Conservation (phyloP, 2,329 filamentous ascomycete genomes). For the Orbilia oligospora region DNA sequence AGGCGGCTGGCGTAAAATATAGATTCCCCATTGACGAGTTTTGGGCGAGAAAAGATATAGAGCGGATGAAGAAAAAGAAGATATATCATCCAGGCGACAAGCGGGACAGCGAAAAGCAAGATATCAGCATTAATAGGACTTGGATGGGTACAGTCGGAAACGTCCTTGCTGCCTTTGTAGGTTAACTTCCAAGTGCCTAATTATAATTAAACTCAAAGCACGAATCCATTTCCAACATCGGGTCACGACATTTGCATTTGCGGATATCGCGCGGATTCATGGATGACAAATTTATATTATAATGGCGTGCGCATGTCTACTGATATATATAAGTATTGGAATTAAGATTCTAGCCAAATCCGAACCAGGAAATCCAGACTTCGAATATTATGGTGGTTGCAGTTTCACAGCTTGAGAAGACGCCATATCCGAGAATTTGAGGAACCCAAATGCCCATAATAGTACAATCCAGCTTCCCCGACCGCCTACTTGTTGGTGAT, state of each 20-base stretch:
- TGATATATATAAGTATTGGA: too few relatives aligned
- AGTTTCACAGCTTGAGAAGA: background rate
- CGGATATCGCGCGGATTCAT: too few relatives aligned
- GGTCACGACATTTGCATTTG: too few relatives aligned
- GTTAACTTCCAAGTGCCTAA: slow-evolving; percentile 12
- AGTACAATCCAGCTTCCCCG: slow-evolving; percentile 5
- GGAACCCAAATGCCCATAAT: background rate
- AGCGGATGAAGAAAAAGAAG: slow-evolving; percentile 11
- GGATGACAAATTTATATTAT: too few relatives aligned
- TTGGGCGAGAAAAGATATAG: slow-evolving; percentile 43
- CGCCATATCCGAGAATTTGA: background rate
- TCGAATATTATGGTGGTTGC: background rate
- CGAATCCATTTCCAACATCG: too few relatives aligned
- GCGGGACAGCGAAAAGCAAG: background rate
- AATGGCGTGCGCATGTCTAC: too few relatives aligned
- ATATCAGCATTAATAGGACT: slow-evolving; percentile 1
- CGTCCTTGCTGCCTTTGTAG: slow-evolving; percentile 55
- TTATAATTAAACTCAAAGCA: too few relatives aligned
- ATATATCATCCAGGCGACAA: background rate
- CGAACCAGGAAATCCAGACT: background rate
- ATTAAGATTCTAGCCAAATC: background rate
- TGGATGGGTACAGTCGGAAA: slow-evolving; percentile 53
- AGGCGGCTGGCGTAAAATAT: slow-evolving; percentile 37
- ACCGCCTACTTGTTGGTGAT: slow-evolving; percentile 1
- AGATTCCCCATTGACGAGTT: slow-evolving; percentile 54